These are phyloP conservation scores for Zostera marina DNA, from an alignment of 116 monocot genomes.

Conservation along the genomic window DNA sequence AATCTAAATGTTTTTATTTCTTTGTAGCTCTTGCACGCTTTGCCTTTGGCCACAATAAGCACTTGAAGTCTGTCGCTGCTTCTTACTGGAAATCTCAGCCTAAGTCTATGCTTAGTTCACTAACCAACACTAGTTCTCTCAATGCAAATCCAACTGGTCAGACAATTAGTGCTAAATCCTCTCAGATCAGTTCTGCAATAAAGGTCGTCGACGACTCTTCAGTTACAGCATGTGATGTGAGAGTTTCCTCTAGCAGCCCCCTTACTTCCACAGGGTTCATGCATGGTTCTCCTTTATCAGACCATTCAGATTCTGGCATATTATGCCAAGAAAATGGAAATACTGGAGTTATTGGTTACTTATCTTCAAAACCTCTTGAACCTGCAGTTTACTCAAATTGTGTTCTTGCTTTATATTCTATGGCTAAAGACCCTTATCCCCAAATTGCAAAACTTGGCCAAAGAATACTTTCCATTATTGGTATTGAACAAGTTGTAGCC, in stretches of 20 bases:
- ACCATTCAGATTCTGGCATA: conserved; percentile 80
- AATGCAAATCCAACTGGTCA: conserved; percentile 36
- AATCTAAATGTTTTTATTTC: not conserved
- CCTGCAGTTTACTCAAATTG: conserved; percentile 43
- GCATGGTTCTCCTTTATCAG: conserved; percentile 76
- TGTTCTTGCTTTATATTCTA: conserved; percentile 52
- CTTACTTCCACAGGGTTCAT: conserved; percentile 39
- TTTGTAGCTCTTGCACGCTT: conserved; percentile 66
- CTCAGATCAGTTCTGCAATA: conserved; percentile 41
- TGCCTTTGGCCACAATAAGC: conserved; percentile 74
- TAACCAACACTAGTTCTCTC: conserved; percentile 41
- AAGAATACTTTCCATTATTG: conserved; percentile 59
- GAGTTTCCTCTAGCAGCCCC: conserved; percentile 66
- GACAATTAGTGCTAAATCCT: conserved; percentile 25
- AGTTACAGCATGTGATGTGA: conserved; percentile 42
- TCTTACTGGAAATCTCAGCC: conserved; percentile 79
- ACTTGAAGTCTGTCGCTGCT: conserved; percentile 57
- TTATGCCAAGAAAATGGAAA: conserved; percentile 35
- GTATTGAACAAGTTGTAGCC: conserved; percentile 62
- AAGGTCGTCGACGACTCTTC: conserved; percentile 49
- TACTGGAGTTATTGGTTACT: conserved; percentile 48
- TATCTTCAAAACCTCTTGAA: conserved; percentile 28
- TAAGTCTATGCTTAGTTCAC: conserved; percentile 41
- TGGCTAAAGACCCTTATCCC: conserved; percentile 75
- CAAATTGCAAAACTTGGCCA: conserved; percentile 50